These are phyloP conservation scores for Epichloe uncinata DNA, from an alignment of 2,329 filamentous ascomycete genomes.

Conservation along the genomic window DNA sequence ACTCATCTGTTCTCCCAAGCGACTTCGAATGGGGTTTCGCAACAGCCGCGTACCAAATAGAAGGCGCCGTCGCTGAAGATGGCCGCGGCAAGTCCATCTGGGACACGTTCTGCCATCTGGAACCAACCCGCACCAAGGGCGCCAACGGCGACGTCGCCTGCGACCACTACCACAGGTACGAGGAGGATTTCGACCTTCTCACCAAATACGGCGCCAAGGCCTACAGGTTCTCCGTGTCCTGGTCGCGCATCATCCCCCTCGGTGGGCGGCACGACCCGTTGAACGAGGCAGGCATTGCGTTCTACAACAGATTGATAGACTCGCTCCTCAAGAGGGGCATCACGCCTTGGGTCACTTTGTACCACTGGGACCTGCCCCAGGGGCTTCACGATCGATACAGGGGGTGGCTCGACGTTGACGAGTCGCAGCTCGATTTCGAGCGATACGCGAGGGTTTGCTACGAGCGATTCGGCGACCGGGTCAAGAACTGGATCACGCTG, in stretches of 20 bases:
- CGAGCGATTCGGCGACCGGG: slow-evolving; percentile 26
- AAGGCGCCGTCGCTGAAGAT: slow-evolving; percentile 26
- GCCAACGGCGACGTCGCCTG: slow-evolving; percentile 34
- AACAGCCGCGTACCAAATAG: slow-evolving; percentile 31
- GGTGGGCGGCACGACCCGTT: slow-evolving; percentile 49
- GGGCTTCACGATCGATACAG: slow-evolving; percentile 23
- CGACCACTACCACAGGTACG: slow-evolving; percentile 27
- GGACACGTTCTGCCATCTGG: slow-evolving; percentile 28
- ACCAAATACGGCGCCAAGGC: slow-evolving; percentile 42
- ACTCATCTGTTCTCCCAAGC: slow-evolving; percentile 14
- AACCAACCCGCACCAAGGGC: slow-evolving; percentile 25
- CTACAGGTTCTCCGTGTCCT: slow-evolving; percentile 51
- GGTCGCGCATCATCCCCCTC: slow-evolving; percentile 52
- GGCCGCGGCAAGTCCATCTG: slow-evolving; percentile 30
- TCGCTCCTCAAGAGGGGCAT: slow-evolving; percentile 43
- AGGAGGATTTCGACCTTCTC: slow-evolving; percentile 45
- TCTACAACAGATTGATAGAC: slow-evolving; percentile 48
- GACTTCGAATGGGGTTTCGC: slow-evolving; percentile 29
- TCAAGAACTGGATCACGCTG: slow-evolving; percentile 26
- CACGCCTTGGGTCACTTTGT: slow-evolving; percentile 48
- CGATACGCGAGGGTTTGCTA: slow-evolving; percentile 23
- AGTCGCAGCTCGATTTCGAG: slow-evolving; percentile 22
- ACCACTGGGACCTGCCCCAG: slow-evolving; percentile 45
- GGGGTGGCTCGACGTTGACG: slow-evolving; percentile 19
- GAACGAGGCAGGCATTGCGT: slow-evolving; percentile 46